These are phyloP conservation scores for Microcyclospora tardicrescens DNA, from an alignment of 2,329 filamentous ascomycete species.

Conservation along the genomic window DNA sequence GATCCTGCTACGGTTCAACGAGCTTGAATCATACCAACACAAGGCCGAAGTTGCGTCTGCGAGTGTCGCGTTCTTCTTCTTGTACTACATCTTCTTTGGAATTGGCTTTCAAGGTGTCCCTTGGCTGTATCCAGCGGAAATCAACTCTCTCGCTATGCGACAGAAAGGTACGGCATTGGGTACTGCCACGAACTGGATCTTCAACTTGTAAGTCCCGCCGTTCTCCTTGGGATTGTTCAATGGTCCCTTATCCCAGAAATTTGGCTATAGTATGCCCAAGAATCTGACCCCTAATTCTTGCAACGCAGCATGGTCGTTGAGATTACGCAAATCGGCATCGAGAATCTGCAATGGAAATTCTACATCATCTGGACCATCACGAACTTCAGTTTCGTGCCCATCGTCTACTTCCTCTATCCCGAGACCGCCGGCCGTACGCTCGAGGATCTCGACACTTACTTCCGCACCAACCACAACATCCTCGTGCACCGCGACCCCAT, in stretches of 20 bases:
- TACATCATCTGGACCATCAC: constrained; percentile 37
- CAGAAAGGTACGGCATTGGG: constrained; percentile 37
- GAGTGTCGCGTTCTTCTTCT: constrained; percentile 34
- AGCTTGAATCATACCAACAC: constrained; percentile 16
- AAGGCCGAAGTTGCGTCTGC: constrained; percentile 20
- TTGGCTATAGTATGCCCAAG: constrained; percentile 33
- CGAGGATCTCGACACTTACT: constrained; percentile 21
- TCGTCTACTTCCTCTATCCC: constrained; percentile 29
- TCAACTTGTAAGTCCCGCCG: constrained; percentile 23
- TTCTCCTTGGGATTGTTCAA: neutral
- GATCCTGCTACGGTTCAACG: constrained; percentile 33
- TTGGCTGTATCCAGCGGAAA: constrained; percentile 35
- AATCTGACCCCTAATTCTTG: constrained; percentile 28
- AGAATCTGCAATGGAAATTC: constrained; percentile 19
- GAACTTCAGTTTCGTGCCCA: constrained; percentile 42
- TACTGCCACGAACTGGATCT: constrained; percentile 41
- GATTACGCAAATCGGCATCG: constrained; percentile 20
- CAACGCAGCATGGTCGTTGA: constrained; percentile 30
- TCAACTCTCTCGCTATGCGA: constrained; percentile 37
- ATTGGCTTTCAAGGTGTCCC: constrained; percentile 27
- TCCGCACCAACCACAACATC: constrained; percentile 7
- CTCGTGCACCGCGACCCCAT: constrained; percentile 3
- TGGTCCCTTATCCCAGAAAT: constrained; percentile 5
- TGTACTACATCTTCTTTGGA: constrained; percentile 43
- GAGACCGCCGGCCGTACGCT: constrained; percentile 22